phyloP scores from a whole-genome alignment of 345 rosid species.

The Populus euphratica region DNA sequence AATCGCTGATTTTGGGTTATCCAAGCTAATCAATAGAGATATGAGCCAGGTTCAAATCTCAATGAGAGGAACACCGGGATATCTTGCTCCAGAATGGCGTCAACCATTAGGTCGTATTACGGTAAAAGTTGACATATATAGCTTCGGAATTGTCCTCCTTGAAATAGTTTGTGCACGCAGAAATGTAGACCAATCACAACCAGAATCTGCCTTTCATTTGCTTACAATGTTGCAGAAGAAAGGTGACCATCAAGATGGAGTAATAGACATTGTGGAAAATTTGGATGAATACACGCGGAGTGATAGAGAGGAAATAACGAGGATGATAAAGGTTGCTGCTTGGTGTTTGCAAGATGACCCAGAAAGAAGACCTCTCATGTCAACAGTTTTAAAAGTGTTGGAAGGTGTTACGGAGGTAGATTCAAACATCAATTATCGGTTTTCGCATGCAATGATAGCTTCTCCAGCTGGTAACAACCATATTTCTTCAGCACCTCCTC shows the following conservation, averaged over 20 bases:
- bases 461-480: neutral
- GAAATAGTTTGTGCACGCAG: neutral
- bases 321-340: constrained; percentile 1
- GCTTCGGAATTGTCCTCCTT: constrained; percentile 12
- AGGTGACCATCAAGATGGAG: neutral
- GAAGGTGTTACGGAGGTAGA: neutral
- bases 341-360: constrained; percentile 3
- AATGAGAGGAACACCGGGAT: constrained; percentile 20
- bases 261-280: neutral
- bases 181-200: neutral
- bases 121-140: constrained; percentile 14
- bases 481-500: neutral
- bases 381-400: neutral
- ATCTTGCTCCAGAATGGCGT: constrained; percentile 15
- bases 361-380: neutral
- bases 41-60: neutral
- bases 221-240: neutral
- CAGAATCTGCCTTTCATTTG: neutral
- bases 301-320: neutral
- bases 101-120: neutral
- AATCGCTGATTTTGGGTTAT: constrained; percentile 15
- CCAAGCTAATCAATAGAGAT: constrained; percentile 1
- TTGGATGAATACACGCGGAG: neutral
- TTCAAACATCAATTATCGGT: neutral
- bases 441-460: neutral